Conservation (phyloP, 345 rosid genomes). For the Salix arbutifolia region DNA sequence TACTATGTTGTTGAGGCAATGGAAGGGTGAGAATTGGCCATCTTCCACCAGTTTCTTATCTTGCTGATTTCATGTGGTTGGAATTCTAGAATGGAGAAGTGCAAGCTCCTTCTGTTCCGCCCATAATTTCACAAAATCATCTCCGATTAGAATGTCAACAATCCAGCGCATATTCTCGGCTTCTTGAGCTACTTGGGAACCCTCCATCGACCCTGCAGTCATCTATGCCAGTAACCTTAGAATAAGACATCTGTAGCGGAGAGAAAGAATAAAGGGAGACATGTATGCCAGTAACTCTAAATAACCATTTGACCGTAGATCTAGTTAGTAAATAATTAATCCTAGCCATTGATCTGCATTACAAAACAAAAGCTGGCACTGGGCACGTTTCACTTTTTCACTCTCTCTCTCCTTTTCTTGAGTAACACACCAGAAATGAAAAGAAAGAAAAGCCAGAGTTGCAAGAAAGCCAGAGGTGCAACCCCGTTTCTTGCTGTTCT, state of each 20-base stretch:
- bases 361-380: too few species aligned
- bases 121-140: conserved; percentile 80
- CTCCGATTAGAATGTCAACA: conserved; percentile 74
- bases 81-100: too few species aligned
- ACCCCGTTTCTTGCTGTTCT: neutral
- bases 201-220: too few species aligned
- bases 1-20: conserved; percentile 66
- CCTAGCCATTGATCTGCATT: too few species aligned
- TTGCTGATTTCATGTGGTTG: conserved; percentile 84
- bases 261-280: conserved; percentile 23
- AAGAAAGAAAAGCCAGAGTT: too few species aligned
- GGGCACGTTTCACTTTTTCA: too few species aligned
- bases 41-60: conserved; percentile 48
- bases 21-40: conserved; percentile 89
- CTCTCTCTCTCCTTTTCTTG: too few species aligned
- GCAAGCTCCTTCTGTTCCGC: conserved; percentile 43
- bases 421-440: too few species aligned
- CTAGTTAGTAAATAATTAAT: too few species aligned
- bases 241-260: too few species aligned
- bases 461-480: too few species aligned
- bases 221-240: conserved; percentile 2
- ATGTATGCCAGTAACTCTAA: conserved; percentile 56
- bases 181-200: conserved; percentile 53
- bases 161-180: conserved; percentile 93
- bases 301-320: conserved; percentile 21